phyloP scores from a whole-genome alignment of 1,139 yeast genomes.

The Magnusiomyces ingens region DNA sequence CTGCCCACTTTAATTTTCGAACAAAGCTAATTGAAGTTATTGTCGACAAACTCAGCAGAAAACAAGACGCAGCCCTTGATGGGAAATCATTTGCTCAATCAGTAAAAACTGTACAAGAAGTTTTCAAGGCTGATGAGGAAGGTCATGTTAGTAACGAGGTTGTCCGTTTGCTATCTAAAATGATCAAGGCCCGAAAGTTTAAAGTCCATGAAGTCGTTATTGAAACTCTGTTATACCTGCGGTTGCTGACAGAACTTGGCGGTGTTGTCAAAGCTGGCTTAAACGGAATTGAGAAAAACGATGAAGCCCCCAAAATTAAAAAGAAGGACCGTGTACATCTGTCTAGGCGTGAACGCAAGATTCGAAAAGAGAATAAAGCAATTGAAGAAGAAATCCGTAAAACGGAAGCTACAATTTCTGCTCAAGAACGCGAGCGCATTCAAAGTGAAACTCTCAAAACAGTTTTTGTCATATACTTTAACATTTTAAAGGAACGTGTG shows the following conservation, averaged over 20 bases:
- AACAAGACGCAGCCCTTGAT: conserved; percentile 23
- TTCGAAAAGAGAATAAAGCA: conserved; percentile 74
- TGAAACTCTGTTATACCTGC: conserved; percentile 63
- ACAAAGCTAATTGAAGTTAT: conserved; percentile 62
- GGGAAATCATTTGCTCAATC: conserved; percentile 48
- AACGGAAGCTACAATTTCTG: conserved; percentile 83
- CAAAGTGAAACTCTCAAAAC: conserved; percentile 80
- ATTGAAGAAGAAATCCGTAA: conserved; percentile 83
- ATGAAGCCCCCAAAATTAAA: conserved; percentile 46
- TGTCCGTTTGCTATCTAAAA: conserved; percentile 57
- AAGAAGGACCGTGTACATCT: conserved; percentile 87
- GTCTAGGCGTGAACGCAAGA: conserved; percentile 80
- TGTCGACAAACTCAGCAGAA: conserved; percentile 39
- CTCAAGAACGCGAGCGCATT: conserved; percentile 74
- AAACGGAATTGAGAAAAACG: conserved; percentile 39
- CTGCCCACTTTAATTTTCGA: conserved; percentile 75
- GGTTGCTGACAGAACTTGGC: conserved; percentile 64
- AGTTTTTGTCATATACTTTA: conserved; percentile 66
- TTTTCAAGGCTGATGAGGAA: conserved; percentile 61
- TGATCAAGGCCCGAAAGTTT: conserved; percentile 66
- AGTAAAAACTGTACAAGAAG: conserved; percentile 55
- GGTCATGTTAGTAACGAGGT: conserved; percentile 79
- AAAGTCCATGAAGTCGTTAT: conserved; percentile 80
- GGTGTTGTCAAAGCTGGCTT: conserved; percentile 47
- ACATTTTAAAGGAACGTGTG: conserved; percentile 53